Percentiles rank a stretch among this genome's conserved stretches.
These are phyloP conservation scores for Botrytis tulipae DNA, from an alignment of 2,329 filamentous ascomycete species.

Conservation along the genomic window DNA sequence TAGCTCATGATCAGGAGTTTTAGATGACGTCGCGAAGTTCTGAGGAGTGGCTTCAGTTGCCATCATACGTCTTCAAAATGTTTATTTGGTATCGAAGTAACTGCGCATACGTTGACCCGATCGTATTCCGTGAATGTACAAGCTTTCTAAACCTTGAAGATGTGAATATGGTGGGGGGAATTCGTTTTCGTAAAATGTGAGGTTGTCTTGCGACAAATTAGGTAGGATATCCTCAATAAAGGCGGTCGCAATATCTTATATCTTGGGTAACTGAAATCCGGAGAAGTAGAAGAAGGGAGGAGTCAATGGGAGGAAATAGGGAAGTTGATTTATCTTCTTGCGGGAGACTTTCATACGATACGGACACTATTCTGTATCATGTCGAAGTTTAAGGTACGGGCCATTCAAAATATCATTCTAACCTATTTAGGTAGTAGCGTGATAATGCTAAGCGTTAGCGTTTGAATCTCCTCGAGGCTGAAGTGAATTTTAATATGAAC, in stretches of 20 bases:
- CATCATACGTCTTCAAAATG: slow-evolving; percentile 57
- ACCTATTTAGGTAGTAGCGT: not conserved
- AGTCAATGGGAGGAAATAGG: not conserved
- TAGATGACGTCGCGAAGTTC: slow-evolving; percentile 42
- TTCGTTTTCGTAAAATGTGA: slow-evolving; percentile 7
- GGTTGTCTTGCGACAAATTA: slow-evolving; percentile 9
- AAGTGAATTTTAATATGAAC: not conserved
- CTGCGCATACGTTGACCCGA: slow-evolving; percentile 36
- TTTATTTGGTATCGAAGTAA: slow-evolving; percentile 34
- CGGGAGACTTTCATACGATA: slow-evolving; percentile 2
- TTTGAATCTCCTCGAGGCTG: slow-evolving; percentile 5
- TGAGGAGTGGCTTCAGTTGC: slow-evolving; percentile 59
- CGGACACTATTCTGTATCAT: slow-evolving; percentile 8
- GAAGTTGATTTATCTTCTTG: slow-evolving; percentile 12
- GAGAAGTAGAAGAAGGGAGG: not conserved
- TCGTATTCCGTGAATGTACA: slow-evolving; percentile 18
- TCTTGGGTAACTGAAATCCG: not conserved
- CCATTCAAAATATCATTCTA: not conserved
- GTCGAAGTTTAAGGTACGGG: slow-evolving; percentile 7
- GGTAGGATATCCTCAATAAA: not conserved
- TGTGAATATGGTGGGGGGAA: slow-evolving; percentile 4
- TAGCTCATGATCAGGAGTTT: slow-evolving; percentile 37
- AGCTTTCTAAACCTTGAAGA: slow-evolving; percentile 22
- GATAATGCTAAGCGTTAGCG: not conserved
- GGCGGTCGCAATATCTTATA: slow-evolving; percentile 2